Percentiles rank a stretch among this genome's conserved stretches.
These are phyloP conservation scores for Suzukiozyma palmioleophila DNA, from an alignment of 1,139 yeast genomes.

Conservation along the genomic window DNA sequence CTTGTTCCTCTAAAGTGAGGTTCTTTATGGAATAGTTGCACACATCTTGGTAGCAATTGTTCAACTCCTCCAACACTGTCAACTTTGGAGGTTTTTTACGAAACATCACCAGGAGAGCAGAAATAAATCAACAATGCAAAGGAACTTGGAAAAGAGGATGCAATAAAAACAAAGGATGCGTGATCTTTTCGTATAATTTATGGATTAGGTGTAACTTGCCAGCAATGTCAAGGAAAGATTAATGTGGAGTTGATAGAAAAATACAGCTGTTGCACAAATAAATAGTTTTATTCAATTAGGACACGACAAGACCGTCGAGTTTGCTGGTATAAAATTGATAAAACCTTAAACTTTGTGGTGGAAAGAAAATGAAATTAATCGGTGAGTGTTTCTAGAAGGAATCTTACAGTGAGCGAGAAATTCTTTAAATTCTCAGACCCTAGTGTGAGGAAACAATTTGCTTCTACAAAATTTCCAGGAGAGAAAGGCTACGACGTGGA, in stretches of 20 bases:
- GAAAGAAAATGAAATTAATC: no score
- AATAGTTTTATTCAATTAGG: neutral
- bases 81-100: conserved; percentile 56
- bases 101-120: conserved; percentile 21
- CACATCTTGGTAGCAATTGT: conserved; percentile 57
- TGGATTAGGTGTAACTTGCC: neutral
- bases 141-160: neutral
- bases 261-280: neutral
- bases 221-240: neutral
- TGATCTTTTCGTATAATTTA: neutral
- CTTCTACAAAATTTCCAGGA: no score
- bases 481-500: no score
- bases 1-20: conserved; percentile 53
- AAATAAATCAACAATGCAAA: neutral
- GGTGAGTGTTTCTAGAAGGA: no score
- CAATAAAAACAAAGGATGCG: neutral
- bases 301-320: neutral
- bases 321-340: neutral
- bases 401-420: no score
- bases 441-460: no score
- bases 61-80: conserved; percentile 50
- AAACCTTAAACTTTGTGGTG: no score
- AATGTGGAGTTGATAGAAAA: neutral
- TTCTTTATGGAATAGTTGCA: conserved; percentile 56
- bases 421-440: no score